Evolutionary conservation across 169 alveolate species (phyloP).

Genomic region (Cryptosporidium baileyi): DNA sequence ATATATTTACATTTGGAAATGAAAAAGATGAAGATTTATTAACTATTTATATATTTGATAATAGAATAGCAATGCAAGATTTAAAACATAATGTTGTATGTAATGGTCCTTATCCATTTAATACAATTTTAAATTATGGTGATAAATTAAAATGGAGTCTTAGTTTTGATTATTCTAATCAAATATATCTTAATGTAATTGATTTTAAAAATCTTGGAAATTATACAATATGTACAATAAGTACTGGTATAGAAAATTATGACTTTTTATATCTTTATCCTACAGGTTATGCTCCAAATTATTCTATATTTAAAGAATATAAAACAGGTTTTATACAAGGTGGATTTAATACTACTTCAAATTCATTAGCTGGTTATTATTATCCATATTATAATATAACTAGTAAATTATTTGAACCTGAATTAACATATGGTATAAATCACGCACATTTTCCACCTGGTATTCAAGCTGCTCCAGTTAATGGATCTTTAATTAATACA

Average conservation of each 20-base stretch:
- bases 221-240: constrained; percentile 29
- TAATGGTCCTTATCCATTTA: constrained; percentile 43
- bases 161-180: constrained; percentile 18
- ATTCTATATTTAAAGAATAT: constrained; percentile 3
- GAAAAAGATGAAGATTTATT: background rate
- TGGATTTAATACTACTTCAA: constrained; percentile 19
- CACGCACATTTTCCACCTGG: constrained; percentile 61
- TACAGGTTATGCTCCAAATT: constrained; percentile 37
- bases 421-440: background rate
- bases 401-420: constrained; percentile 1
- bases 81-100: constrained; percentile 20
- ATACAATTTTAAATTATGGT: background rate
- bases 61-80: constrained; percentile 60
- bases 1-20: background rate
- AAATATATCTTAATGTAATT: constrained; percentile 13
- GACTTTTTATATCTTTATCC: constrained; percentile 18
- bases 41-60: constrained; percentile 26
- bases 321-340: constrained; percentile 15
- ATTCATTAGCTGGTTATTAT: constrained; percentile 11
- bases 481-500: constrained; percentile 30
- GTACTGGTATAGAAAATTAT: background rate
- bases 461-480: constrained; percentile 37
- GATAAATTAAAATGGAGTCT: constrained; percentile 41
- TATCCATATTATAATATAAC: background rate
- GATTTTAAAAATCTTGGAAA: background rate